Evolutionary conservation across 148 eudicot genomes (phyloP).

Genomic region (Vaccinium vitisidaea): DNA sequence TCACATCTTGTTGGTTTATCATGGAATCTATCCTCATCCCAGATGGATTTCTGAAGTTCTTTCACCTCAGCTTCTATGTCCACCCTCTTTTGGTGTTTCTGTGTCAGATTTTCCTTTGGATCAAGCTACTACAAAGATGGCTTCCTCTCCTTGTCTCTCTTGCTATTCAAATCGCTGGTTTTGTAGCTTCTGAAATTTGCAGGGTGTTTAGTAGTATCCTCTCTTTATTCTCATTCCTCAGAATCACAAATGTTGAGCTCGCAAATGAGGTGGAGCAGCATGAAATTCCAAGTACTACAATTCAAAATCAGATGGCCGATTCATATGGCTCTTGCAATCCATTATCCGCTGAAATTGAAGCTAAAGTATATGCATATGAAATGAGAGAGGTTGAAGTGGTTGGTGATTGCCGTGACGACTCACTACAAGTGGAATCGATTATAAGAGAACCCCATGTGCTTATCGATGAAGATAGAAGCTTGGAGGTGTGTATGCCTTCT

Average conservation of each 20-base stretch:
- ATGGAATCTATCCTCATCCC: constrained; percentile 30
- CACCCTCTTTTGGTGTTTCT: constrained; percentile 27
- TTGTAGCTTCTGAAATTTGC: constrained; percentile 9
- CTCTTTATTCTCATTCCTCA: neutral
- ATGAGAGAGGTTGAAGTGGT: neutral
- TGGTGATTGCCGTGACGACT: neutral
- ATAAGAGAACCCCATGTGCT: neutral
- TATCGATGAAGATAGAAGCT: neutral
- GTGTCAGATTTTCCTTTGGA: constrained; percentile 33
- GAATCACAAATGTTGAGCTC: neutral
- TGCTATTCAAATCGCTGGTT: neutral
- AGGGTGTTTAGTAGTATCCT: neutral
- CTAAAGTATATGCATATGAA: neutral
- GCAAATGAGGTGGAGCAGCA: neutral
- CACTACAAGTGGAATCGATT: neutral
- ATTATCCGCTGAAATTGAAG: neutral
- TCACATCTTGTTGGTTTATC: constrained; percentile 33
- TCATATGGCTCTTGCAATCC: neutral
- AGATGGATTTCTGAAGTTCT: constrained; percentile 32
- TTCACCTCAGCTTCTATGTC: constrained; percentile 29
- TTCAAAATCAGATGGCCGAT: neutral
- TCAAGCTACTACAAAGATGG: constrained; percentile 19
- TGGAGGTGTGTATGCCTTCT: neutral
- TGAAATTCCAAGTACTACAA: neutral
- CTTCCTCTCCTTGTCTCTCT: constrained; percentile 9